phyloP scores from a whole-genome alignment of 2,329 filamentous ascomycete genomes.

The Paraconiothyrium sp. region DNA sequence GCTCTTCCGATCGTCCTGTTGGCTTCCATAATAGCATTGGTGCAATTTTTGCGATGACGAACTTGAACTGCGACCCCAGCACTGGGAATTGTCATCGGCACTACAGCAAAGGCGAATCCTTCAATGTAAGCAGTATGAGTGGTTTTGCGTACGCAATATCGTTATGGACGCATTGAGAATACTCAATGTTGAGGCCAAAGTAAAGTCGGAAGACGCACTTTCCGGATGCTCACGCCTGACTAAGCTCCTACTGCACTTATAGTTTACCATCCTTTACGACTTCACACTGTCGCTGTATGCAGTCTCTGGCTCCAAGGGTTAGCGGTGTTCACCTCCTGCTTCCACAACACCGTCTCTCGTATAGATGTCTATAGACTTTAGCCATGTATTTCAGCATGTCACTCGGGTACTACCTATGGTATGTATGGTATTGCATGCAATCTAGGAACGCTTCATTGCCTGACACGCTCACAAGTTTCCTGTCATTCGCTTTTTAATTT shows the following conservation, averaged over 20 bases:
- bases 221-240: background rate
- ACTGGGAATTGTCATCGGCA: background rate
- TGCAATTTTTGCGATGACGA: background rate
- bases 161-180: background rate
- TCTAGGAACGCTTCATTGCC: background rate
- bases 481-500: background rate
- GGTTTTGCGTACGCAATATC: background rate
- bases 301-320: no score
- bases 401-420: no score
- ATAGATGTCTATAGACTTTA: background rate
- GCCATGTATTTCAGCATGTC: no score
- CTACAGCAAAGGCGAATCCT: background rate
- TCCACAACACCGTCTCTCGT: no score
- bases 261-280: background rate
- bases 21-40: conserved; percentile 3
- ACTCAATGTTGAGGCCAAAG: background rate
- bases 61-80: background rate
- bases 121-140: background rate
- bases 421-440: background rate
- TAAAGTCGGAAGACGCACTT: background rate
- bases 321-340: no score
- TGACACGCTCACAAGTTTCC: background rate
- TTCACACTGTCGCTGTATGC: no score
- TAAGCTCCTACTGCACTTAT: background rate
- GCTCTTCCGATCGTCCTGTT: background rate